Base-by-base conservation (phyloP, 176 grass and related monocot genomes). In the Juncus effusus region DNA sequence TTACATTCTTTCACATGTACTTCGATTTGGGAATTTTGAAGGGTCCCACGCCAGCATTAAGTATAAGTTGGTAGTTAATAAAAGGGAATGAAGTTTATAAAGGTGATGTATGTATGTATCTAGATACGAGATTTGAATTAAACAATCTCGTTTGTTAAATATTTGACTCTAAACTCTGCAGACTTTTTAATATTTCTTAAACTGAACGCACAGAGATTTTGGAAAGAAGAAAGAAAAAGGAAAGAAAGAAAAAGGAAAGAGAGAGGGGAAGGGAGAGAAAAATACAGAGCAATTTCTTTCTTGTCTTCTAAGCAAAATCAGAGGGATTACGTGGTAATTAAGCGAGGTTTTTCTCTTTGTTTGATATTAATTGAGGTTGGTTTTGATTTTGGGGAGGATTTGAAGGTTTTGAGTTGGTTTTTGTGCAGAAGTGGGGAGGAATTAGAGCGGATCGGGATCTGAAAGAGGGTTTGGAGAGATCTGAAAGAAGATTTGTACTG, bases 241-340 rank as follows among this genome's bases (percentile, higher is more conserved):
- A 60, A 38, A 3, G 39, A 42, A 59, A 60, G 44, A 10, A 14
- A 16, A 3, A 74, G 9, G 59, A 14, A 35, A 42, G 12, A 45
- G 7, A 38, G 42, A 49, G 36, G 59, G 6, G 5, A 74, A 53
- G 45, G 6, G 44, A 8, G 36, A 45, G 62, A 49, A 13, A 62
- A 51, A 62, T 5, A 63, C 15, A 76, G 35, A 63, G 59, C 47
- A 42, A 76, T 28, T 28, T 28, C 19, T 28, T 7, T 28, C 6
- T 5, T 65, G 13, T 40, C 61, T 63, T 64, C 42, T 65, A 76
- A 59, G 73, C 51, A 65, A 64, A 41, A 57, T 40, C 61, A 76
- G 53, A 41, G 39, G 19, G 37, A 71, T 28, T 55, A 71, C 10
- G n/a, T 39, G 41, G 51, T 36, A 54, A 55, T 38, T 40, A 41